These are phyloP conservation scores for Starmerella floricola DNA, from an alignment of 805 yeast genomes.

Conservation along the genomic window DNA sequence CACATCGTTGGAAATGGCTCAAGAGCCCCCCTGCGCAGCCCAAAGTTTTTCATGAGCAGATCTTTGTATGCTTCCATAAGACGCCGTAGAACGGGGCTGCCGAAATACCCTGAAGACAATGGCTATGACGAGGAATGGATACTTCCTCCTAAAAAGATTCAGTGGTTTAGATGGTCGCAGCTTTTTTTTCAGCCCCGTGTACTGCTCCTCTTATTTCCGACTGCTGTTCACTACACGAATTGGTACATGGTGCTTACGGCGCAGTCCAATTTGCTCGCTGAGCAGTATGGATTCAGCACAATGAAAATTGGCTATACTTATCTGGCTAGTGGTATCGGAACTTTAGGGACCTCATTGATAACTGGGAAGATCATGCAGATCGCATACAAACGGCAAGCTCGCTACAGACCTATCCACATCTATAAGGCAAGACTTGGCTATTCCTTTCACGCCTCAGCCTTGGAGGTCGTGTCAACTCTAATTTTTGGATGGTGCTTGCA, in stretches of 20 bases:
- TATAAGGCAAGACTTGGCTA: conserved; percentile 44
- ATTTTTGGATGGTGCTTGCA: conserved; percentile 67
- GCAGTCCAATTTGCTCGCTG: conserved; percentile 42
- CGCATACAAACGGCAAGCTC: conserved; percentile 32
- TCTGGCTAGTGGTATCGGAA: conserved; percentile 61
- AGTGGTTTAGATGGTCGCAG: conserved; percentile 31
- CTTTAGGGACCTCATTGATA: conserved; percentile 46
- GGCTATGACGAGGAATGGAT: conserved; percentile 20
- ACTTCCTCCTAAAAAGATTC: conserved; percentile 15
- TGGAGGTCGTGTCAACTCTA: conserved; percentile 35
- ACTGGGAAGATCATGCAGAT: conserved; percentile 48
- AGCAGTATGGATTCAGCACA: conserved; percentile 40
- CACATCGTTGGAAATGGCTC: conserved; percentile 66
- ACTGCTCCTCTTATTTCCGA: conserved; percentile 40
- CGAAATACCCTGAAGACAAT: conserved; percentile 16
- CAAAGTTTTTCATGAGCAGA: conserved; percentile 12
- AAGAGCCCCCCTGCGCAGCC: conserved; percentile 30
- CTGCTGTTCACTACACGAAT: conserved; percentile 50
- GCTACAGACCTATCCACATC: conserved; percentile 28
- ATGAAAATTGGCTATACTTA: conserved; percentile 58
- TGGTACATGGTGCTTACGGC: conserved; percentile 65
- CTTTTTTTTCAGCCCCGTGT: conserved; percentile 38
- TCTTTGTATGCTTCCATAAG: conserved; percentile 23
- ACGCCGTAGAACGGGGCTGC: conserved; percentile 20
- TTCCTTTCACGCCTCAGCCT: conserved; percentile 33